Base-by-base conservation (phyloP, 768 basidiomycete species). In the Phanerochaete sordida region DNA sequence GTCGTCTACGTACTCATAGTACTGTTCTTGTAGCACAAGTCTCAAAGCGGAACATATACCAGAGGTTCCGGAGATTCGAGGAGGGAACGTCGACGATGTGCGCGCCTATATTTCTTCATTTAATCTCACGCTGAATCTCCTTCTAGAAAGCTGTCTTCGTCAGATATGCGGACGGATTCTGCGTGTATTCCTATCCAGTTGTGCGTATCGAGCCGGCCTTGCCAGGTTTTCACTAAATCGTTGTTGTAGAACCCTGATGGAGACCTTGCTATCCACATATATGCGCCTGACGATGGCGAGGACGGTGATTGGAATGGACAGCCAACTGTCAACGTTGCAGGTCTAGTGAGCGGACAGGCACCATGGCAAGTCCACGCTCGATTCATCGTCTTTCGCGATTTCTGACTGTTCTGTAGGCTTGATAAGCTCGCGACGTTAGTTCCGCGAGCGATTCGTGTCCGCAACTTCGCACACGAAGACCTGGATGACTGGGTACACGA, bases 401-500 rank as follows among this genome's bases (percentile, higher is more conserved):
- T 19, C 26, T 21, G 16, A 11, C 5, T 31, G 16, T 59, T 5
- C 23, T 9, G 13, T 24, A 52, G 50, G 33, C 23, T 43, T 4
- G 52, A 23, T 3, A 60, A 44, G 31, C 46, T 69, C 12, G 67
- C 64, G 26, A 35, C 26, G 30, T 46, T 60, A 9, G 39, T 60
- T n/a, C 26, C 61, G 4, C 57, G 60, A 19, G 59, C 67, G 47
- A 56, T 64, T 1, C 69, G 72, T 6, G 33, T 65, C 24, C 62
- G 64, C 7, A 46, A 68, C 45, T 60, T 59, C 37, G 56, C 69
- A 24, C 62, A 67, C 31, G 59, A 48, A 2, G 60, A 69, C 39
- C 59, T 72, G 16, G 72, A 73, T 28, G 69, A 71, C 21, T 75
- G 75, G 75, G 69, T 75, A 0, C 50, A 56, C 37, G 69, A 73